A percentile compares a stretch with the other conserved stretches of the same genome.
Conservation (phyloP, 495 filamentous ascomycete species). For the Neurospora cerealis region DNA sequence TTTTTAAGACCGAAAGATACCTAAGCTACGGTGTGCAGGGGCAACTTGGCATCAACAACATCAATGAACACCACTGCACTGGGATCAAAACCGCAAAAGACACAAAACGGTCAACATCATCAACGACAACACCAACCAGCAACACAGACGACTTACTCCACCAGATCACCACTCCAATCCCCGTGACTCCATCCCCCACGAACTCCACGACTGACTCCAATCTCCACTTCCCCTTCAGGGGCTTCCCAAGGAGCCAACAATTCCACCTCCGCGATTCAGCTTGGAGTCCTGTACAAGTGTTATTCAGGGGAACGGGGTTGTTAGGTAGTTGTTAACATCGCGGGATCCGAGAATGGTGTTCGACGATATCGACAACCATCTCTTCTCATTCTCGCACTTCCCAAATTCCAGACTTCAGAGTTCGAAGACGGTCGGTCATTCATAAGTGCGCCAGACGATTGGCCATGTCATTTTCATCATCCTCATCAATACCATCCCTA, state of each 20-base stretch:
- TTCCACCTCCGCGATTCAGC: not conserved
- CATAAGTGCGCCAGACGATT: too few species aligned
- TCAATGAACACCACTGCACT: not conserved
- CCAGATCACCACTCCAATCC: too few species aligned
- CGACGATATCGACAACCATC: too few species aligned
- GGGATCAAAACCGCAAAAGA: not conserved
- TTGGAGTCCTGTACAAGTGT: not conserved
- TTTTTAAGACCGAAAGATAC: not conserved
- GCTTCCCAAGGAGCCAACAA: not conserved
- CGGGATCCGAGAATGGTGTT: not conserved
- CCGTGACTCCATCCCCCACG: not conserved
- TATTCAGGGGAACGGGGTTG: not conserved
- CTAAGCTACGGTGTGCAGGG: not conserved
- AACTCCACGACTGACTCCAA: not conserved
- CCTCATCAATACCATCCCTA: too few species aligned
- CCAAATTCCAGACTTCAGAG: too few species aligned
- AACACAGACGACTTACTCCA: not conserved
- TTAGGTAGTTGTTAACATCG: not conserved
- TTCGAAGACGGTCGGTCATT: too few species aligned
- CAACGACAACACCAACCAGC: not conserved
- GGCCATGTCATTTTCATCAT: too few species aligned
- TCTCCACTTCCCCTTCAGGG: not conserved
- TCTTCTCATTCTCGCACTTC: too few species aligned
- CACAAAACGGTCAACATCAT: not conserved
- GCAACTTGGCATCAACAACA: too few species aligned